phyloP scores from a whole-genome alignment of 1,284 basidiomycete genomes.

The Mycosarcoma maydis region DNA sequence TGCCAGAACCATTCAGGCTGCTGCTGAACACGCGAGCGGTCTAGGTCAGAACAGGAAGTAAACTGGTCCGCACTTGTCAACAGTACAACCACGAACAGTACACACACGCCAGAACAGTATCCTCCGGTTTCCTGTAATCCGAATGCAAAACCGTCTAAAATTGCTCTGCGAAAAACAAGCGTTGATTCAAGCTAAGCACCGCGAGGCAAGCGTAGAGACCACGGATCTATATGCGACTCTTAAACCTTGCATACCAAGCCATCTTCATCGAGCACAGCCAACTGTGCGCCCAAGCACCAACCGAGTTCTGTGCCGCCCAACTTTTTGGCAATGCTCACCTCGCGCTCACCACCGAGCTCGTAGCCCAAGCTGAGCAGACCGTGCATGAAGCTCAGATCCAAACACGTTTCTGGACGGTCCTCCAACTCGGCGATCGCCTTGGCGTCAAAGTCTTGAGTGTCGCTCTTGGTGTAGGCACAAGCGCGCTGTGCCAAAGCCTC shows the following conservation, averaged over 20 bases:
- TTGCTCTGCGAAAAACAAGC: no score
- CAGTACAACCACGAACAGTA: background rate
- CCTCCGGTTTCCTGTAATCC: no score
- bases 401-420: constrained; percentile 89
- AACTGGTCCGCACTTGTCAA: background rate
- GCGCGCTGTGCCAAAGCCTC: constrained; percentile 54
- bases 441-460: constrained; percentile 56
- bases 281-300: constrained; percentile 84
- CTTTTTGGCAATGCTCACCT: constrained; percentile 74
- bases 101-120: background rate
- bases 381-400: constrained; percentile 96
- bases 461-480: constrained; percentile 42
- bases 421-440: constrained; percentile 78
- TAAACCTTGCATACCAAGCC: constrained; percentile 52
- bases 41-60: constrained; percentile 55
- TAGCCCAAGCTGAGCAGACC: constrained; percentile 77
- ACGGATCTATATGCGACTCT: no score
- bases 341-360: constrained; percentile 73
- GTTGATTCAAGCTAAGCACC: no score
- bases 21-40: constrained; percentile 62
- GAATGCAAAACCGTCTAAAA: no score
- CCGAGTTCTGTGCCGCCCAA: constrained; percentile 91
- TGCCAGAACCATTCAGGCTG: constrained; percentile 87
- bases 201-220: no score
- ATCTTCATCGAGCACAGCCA: constrained; percentile 57